phyloP scores from a whole-genome alignment of 2,329 filamentous ascomycete genomes.

The Fusarium luffae region DNA sequence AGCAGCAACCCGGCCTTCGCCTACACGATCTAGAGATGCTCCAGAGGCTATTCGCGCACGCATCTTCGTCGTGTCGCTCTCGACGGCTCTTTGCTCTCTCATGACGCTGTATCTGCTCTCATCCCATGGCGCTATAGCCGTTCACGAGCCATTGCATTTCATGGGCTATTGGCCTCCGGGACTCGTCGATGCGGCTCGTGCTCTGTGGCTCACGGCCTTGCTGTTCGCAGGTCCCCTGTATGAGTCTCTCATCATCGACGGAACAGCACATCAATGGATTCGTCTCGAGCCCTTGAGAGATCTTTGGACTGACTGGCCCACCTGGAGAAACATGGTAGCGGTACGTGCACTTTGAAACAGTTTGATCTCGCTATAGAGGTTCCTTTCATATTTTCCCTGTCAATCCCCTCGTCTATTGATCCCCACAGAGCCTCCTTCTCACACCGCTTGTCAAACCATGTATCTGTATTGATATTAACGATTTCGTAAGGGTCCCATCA shows the following conservation, averaged over 20 bases:
- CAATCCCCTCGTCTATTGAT: constrained; percentile 24
- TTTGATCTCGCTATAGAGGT: constrained; percentile 15
- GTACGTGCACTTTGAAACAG: constrained; percentile 60
- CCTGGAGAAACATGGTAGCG: constrained; percentile 87
- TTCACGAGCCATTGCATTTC: constrained; percentile 67
- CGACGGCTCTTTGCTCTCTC: constrained; percentile 75
- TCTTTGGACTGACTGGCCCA: constrained; percentile 77
- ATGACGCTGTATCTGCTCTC: constrained; percentile 74
- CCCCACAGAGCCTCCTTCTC: constrained; percentile 38
- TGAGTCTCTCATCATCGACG: constrained; percentile 79
- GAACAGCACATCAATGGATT: constrained; percentile 74
- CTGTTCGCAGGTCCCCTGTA: constrained; percentile 89
- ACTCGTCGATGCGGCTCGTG: constrained; percentile 69
- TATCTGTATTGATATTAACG: constrained; percentile 13
- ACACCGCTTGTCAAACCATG: constrained; percentile 39
- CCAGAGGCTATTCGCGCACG: constrained; percentile 89
- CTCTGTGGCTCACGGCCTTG: constrained; percentile 76
- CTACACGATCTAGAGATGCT: constrained; percentile 83
- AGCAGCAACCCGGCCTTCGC: constrained; percentile 80
- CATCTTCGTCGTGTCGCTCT: constrained; percentile 81
- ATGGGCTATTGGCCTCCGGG: constrained; percentile 86
- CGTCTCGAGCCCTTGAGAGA: constrained; percentile 65
- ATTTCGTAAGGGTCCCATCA: constrained; percentile 76
- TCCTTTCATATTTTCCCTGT: constrained; percentile 29
- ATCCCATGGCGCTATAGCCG: constrained; percentile 57